Base-by-base conservation (phyloP, 2,329 filamentous ascomycete genomes). In the Trichoderma sp. region DNA sequence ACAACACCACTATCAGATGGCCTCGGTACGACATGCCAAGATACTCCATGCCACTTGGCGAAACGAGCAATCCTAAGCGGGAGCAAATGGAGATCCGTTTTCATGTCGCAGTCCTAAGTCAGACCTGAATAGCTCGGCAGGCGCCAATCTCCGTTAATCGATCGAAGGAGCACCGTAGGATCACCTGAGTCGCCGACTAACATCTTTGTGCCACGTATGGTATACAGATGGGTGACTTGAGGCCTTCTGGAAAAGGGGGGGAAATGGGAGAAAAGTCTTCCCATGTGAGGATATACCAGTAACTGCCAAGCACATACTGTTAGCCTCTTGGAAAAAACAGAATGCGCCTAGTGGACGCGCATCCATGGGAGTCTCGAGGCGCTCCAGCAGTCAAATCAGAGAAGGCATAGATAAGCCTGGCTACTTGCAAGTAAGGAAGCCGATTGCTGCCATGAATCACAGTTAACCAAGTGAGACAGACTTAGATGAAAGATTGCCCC, bases 111-210 rank as follows among this genome's bases (percentile, higher is more conserved):
- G 55, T 43, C 3, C 39, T 17, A 43, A 43, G 39, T n/a, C 39
- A 43, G 39, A 9, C 36, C 28, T 32, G 28, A 13, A 34, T 32
- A 50, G 23, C 66, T 68, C 59, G 66, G 66, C 66, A 68, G 53
- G 30, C 55, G 66, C 66, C 66, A 68, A 68, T 59, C 66, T 61
- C 55, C 20, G 55, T 68, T 32, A 32, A 68, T 68, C 65, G 55
- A 68, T 61, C 65, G 36, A 68, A 58, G 65, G 55, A 68, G 65
- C 36, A 34, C 65, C 65, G 8, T 47, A 59, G 53, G 55, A 68
- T 59, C 26, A 61, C 17, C 30, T 30, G 36, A 32, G 6, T 26
- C 13, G 36, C 26, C 36, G 6, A 39, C 26, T 32, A 43, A 15
- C 55, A 59, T 23, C 26, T 50, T 59, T 7, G 36, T 50, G 55